These are phyloP conservation scores for Claviceps monticola DNA, from an alignment of 2,329 filamentous ascomycete species.

Conservation along the genomic window DNA sequence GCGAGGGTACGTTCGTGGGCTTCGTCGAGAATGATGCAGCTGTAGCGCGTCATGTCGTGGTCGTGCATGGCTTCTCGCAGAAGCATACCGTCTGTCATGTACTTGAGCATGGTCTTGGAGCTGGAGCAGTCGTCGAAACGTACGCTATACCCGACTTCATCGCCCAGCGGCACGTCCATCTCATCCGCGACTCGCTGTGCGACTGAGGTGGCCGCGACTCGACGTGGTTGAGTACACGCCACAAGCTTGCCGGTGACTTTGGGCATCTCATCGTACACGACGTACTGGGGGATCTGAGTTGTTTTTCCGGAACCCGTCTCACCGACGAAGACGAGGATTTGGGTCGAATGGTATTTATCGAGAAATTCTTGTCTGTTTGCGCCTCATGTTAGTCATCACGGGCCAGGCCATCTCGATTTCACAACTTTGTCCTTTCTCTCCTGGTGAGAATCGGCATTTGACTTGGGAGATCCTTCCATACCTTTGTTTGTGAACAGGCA, in stretches of 20 bases:
- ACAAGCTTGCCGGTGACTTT: slow-evolving; percentile 78
- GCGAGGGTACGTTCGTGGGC: slow-evolving; percentile 95
- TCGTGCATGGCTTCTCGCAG: slow-evolving; percentile 94
- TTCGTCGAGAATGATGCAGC: slow-evolving; percentile 96
- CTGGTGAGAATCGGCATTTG: background rate
- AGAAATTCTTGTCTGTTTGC: slow-evolving; percentile 69
- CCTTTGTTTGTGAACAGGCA: slow-evolving; percentile 87
- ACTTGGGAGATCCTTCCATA: slow-evolving; percentile 23
- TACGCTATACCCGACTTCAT: slow-evolving; percentile 97
- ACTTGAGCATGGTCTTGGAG: slow-evolving; percentile 84
- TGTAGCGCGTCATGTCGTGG: slow-evolving; percentile 80
- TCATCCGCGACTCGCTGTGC: slow-evolving; percentile 96
- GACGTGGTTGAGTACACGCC: slow-evolving; percentile 91
- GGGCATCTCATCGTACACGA: slow-evolving; percentile 90
- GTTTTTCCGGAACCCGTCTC: slow-evolving; percentile 99
- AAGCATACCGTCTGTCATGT: slow-evolving; percentile 99
- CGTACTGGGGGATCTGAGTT: slow-evolving; percentile 96
- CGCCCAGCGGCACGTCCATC: slow-evolving; percentile 82
- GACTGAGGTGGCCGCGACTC: slow-evolving; percentile 97
- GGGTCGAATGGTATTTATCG: slow-evolving; percentile 78
- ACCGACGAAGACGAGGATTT: slow-evolving; percentile 96
- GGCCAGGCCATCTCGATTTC: background rate
- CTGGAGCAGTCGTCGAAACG: slow-evolving; percentile 94
- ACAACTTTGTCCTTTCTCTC: background rate
- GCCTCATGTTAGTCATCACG: background rate